These are phyloP conservation scores for Corymbia calophylla DNA, from an alignment of 441 rosid genomes.

Conservation along the genomic window DNA sequence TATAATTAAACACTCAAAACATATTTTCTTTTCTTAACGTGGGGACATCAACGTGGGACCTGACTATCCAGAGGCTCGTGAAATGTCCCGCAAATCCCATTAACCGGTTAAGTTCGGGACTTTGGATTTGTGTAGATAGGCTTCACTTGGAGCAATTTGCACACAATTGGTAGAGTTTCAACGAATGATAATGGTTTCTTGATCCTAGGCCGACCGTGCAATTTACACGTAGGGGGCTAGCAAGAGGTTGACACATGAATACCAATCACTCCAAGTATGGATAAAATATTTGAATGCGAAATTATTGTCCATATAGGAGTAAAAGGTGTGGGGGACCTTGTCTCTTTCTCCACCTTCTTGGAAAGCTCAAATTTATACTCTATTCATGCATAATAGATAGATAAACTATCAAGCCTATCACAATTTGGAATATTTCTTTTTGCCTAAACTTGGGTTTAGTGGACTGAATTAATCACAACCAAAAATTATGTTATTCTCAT, in stretches of 20 bases:
- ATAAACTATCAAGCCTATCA: not conserved
- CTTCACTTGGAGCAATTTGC: not conserved
- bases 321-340: not conserved
- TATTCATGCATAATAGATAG: not conserved
- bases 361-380: not conserved
- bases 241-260: not conserved
- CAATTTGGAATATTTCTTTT: not conserved
- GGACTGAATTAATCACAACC: not conserved
- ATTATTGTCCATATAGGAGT: not conserved
- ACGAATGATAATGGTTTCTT: not conserved
- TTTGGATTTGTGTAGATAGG: not conserved
- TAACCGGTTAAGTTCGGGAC: not conserved
- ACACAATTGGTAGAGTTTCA: not conserved
- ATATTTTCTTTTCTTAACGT: not conserved
- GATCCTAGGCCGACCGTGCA: not conserved
- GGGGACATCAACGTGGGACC: not conserved
- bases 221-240: not conserved
- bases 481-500: not conserved
- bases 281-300: not conserved
- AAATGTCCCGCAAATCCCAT: not conserved
- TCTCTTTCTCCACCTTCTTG: not conserved
- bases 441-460: not conserved
- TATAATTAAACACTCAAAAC: not conserved
- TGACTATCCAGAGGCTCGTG: not conserved
- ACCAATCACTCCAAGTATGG: not conserved